phyloP scores from a whole-genome alignment of 768 basidiomycete species.

The Termitomyces heimii region DNA sequence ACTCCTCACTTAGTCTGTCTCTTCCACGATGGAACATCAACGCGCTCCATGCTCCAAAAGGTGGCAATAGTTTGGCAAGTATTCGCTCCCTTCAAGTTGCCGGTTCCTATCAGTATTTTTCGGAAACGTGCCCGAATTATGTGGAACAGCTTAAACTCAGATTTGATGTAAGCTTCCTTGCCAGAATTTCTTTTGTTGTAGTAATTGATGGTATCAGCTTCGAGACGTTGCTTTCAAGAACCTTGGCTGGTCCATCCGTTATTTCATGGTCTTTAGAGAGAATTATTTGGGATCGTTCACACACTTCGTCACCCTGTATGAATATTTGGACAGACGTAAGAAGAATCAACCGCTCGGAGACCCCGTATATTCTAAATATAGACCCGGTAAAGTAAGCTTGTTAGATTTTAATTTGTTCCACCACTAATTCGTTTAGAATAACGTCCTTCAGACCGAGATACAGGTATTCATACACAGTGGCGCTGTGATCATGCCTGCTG shows the following conservation, averaged over 20 bases:
- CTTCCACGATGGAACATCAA: conserved; percentile 91
- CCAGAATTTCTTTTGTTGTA: neutral
- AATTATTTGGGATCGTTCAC: conserved; percentile 96
- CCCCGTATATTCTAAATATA: conserved; percentile 73
- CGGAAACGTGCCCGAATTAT: conserved; percentile 59
- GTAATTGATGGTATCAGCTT: conserved; percentile 26
- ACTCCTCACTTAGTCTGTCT: conserved; percentile 52
- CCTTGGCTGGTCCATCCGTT: conserved; percentile 85
- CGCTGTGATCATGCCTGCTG: conserved; percentile 58
- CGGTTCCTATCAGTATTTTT: conserved; percentile 72
- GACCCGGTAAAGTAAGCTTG: conserved; percentile 64
- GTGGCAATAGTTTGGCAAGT: conserved; percentile 58
- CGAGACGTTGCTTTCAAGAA: conserved; percentile 56
- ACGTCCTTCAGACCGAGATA: conserved; percentile 75
- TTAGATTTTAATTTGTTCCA: neutral
- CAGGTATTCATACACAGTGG: conserved; percentile 45
- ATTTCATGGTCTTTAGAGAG: conserved; percentile 83
- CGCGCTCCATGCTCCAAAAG: conserved; percentile 55
- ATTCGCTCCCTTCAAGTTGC: conserved; percentile 49
- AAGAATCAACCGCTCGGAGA: conserved; percentile 66
- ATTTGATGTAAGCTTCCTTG: conserved; percentile 43
- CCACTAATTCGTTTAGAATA: conserved; percentile 45
- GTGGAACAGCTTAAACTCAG: conserved; percentile 74
- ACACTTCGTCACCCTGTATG: conserved; percentile 82
- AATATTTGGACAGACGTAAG: conserved; percentile 71